Percentiles rank a stretch among this genome's conserved stretches.
Conservation (phyloP, 441 rosid species). For the Omphalea diandra region DNA sequence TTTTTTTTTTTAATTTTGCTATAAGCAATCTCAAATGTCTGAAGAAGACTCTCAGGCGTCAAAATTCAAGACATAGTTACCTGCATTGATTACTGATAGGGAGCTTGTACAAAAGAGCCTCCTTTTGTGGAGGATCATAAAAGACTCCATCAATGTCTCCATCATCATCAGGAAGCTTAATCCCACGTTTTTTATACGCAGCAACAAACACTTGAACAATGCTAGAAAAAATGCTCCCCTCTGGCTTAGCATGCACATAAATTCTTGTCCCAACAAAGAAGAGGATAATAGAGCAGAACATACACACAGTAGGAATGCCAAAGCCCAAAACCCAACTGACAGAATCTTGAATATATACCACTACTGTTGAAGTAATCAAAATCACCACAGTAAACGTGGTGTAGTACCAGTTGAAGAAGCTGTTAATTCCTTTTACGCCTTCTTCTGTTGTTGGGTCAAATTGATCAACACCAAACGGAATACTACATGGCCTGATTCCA, state of each 20-base stretch:
- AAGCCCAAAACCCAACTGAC: conserved; percentile 78
- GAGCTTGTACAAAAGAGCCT: conserved; percentile 31
- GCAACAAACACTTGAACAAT: conserved; percentile 52
- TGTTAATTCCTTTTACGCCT: conserved; percentile 66
- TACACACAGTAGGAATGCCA: conserved; percentile 59
- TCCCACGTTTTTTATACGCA: conserved; percentile 49
- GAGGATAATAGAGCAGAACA: conserved; percentile 48
- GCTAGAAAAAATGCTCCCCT: conserved; percentile 60
- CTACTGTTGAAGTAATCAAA: conserved; percentile 50
- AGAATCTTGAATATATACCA: conserved; percentile 73
- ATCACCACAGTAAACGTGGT: conserved; percentile 56
- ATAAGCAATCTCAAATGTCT: too few species aligned
- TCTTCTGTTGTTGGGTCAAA: conserved; percentile 65
- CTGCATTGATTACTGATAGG: conserved; percentile 57
- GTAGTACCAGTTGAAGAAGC: conserved; percentile 88
- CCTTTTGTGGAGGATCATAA: conserved; percentile 54
- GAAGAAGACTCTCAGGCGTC: too few species aligned
- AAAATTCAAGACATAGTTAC: conserved; percentile 22
- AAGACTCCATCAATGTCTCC: conserved; percentile 21
- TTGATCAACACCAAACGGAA: conserved; percentile 86
- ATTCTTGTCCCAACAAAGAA: conserved; percentile 53
- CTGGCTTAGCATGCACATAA: conserved; percentile 55
- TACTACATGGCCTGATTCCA: conserved; percentile 78
- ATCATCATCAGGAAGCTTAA: conserved; percentile 31
- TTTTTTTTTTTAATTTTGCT: too few species aligned